Evolutionary conservation across 2,329 filamentous ascomycete genomes (phyloP), one percentile per base, ranked within the genome.

Genomic region (Paraconiothyrium sp.): DNA sequence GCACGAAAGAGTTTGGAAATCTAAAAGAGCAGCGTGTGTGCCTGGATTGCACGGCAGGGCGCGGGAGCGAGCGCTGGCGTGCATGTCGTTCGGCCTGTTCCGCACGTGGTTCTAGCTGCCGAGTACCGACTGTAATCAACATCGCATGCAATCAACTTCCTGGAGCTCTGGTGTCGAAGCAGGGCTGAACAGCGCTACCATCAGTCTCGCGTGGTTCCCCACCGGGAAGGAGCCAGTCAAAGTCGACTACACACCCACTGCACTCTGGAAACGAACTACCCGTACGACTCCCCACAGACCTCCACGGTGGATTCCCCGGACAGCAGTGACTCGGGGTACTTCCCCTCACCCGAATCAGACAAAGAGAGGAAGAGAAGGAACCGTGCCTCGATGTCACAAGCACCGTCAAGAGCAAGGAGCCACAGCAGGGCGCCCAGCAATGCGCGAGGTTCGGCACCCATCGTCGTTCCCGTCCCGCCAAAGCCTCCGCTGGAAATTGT

Each of bases 381-480:
- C 39, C 66, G 39, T 22, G 41, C 22, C 2, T 50, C 62, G 10
- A 74, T 73, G 71, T 74, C 72, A 27, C 61, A 69, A n/a, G 71
- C 72, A 60, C 64, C 65, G 11, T 74, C 72, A 20, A 65, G 69
- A 56, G 70, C 72, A 44, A 61, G 72, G 56, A 76, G 74, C 59
- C 66, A 62, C 57, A 76, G 74, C 54, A 65, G 72, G 44, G 74
- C 71, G 50, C 73, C 73, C 43, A 75, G 73, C 55, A 72, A 67
- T 39, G 66, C 60, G 8, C 60, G 67, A 46, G 66, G 62, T 43
- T 58, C 61, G 0, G 49, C 52, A 9, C 72, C 73, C 30, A 70
- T 74, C 32, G 69, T 72, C 20, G 63, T 74, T 32, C 65, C 68
- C n/a, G 61, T 64, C 35, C 64, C 67, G n/a, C 66, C 68, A 10